Conservation (phyloP, 495 filamentous ascomycete species). For the Aspergillus heteromorphus region DNA sequence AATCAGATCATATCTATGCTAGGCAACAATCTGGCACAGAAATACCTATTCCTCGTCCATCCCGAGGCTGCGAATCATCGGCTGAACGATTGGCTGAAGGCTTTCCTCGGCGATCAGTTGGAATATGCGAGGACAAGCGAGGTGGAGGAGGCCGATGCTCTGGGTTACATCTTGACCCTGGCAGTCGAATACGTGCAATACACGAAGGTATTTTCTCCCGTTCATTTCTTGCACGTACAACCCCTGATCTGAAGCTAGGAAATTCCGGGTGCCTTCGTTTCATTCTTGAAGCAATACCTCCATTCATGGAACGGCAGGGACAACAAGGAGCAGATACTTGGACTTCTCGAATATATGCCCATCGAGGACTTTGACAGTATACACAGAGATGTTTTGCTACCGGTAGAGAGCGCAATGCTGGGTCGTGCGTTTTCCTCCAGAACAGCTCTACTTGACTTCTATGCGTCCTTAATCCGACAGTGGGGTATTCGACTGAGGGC, state of each 20-base stretch:
- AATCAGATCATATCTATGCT: constrained; percentile 75
- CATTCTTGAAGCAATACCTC: constrained; percentile 60
- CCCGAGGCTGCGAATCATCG: constrained; percentile 51
- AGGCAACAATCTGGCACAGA: constrained; percentile 71
- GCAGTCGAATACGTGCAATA: constrained; percentile 54
- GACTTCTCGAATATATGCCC: constrained; percentile 59
- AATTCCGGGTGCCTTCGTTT: constrained; percentile 54
- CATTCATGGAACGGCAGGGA: constrained; percentile 62
- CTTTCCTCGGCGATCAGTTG: constrained; percentile 55
- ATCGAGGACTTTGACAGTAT: constrained; percentile 54
- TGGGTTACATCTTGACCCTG: constrained; percentile 48
- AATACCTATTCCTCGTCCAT: constrained; percentile 61
- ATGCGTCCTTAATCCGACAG: constrained; percentile 60
- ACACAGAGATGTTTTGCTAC: constrained; percentile 40
- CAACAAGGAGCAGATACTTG: constrained; percentile 55
- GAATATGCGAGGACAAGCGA: constrained; percentile 46
- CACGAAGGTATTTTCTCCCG: constrained; percentile 51
- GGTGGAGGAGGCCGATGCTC: constrained; percentile 41
- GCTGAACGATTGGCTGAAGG: constrained; percentile 61
- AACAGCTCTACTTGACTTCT: constrained; percentile 59
- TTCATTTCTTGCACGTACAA: not conserved
- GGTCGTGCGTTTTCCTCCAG: constrained; percentile 45
- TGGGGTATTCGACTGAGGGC: constrained; percentile 53
- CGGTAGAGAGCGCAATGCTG: constrained; percentile 55
- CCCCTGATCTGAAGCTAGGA: constrained; percentile 39